A percentile compares a stretch with the other conserved stretches of the same genome.
These are phyloP conservation scores for Lasiosphaeria hispida DNA, from an alignment of 495 filamentous ascomycete species.

Conservation along the genomic window DNA sequence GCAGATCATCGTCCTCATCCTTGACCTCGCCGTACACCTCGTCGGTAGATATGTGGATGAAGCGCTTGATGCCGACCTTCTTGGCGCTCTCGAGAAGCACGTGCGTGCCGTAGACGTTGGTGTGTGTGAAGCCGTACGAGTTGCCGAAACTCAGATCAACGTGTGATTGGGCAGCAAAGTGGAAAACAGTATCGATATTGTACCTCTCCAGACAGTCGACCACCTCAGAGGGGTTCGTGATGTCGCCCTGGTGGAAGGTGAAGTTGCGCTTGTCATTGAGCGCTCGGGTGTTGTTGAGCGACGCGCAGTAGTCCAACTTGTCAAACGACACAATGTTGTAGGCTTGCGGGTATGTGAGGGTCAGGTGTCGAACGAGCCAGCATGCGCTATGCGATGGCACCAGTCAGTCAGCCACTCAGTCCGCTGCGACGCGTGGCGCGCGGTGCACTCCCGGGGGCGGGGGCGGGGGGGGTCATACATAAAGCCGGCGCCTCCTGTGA, in stretches of 20 bases:
- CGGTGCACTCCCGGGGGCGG: too few relatives aligned
- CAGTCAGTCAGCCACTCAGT: constrained; percentile 5
- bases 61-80: constrained; percentile 59
- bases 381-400: constrained; percentile 45
- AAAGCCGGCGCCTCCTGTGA: constrained; percentile 71
- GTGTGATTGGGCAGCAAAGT: constrained; percentile 74
- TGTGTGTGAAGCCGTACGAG: constrained; percentile 66
- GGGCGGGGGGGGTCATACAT: constrained; percentile 53
- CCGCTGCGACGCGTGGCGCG: neutral
- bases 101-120: constrained; percentile 73
- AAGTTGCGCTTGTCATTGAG: constrained; percentile 65
- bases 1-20: constrained; percentile 58
- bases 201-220: constrained; percentile 57
- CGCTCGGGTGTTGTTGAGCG: constrained; percentile 64
- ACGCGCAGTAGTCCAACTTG: constrained; percentile 72
- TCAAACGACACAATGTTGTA: constrained; percentile 77
- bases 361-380: constrained; percentile 71
- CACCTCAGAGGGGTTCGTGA: constrained; percentile 61
- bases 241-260: constrained; percentile 69
- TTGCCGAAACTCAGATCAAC: constrained; percentile 72
- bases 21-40: constrained; percentile 75
- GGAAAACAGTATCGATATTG: constrained; percentile 71
- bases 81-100: constrained; percentile 67
- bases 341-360: constrained; percentile 60
- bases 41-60: constrained; percentile 73